Conservation (phyloP, 73 alveolate genomes). For the Stentor coeruleus region DNA sequence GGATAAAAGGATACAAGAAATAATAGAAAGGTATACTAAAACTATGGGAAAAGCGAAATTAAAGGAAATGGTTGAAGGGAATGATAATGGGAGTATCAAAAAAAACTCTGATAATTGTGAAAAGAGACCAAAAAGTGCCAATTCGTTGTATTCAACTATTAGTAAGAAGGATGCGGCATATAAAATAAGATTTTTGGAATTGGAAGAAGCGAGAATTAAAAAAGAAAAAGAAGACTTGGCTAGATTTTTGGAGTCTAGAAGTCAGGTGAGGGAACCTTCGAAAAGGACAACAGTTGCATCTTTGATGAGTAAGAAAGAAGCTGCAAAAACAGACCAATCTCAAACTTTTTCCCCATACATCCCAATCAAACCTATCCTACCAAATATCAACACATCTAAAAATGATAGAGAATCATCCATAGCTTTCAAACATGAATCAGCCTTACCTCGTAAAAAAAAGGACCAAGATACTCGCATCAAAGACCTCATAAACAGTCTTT, state of each 20-base stretch:
- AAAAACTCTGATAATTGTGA: background rate
- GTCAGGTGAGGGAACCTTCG: background rate
- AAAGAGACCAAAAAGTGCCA: background rate
- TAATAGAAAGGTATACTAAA: background rate
- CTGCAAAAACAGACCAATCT: no score
- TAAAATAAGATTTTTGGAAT: background rate
- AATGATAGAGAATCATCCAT: no score
- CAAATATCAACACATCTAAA: no score
- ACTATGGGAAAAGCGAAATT: background rate
- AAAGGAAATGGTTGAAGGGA: no score
- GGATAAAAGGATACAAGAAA: background rate
- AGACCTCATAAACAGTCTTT: no score
- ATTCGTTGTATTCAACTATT: background rate
- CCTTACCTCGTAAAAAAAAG: no score
- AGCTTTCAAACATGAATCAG: no score
- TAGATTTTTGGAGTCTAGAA: background rate
- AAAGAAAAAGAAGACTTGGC: background rate
- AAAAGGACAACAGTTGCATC: background rate
- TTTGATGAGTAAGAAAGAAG: no score
- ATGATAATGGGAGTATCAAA: no score
- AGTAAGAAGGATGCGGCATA: background rate
- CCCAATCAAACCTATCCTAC: no score
- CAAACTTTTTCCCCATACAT: no score
- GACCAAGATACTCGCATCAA: no score
- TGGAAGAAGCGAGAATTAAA: background rate